Conservation (phyloP, 108 stramenopile species). For the Pseudonitzschia multiseries region DNA sequence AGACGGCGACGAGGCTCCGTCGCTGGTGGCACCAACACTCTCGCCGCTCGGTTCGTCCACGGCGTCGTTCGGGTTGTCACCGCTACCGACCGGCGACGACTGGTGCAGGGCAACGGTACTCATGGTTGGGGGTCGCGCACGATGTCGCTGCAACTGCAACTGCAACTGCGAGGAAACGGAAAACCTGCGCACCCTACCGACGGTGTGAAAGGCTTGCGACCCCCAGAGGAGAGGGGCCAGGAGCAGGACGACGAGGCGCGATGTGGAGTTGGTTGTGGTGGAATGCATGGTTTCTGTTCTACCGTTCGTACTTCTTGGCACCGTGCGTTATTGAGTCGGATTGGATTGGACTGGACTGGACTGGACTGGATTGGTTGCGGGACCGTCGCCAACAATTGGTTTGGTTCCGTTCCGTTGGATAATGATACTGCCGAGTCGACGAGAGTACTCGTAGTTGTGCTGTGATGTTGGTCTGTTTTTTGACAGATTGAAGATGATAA, state of each 20-base stretch:
- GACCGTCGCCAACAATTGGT: background rate
- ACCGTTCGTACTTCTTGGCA: no score
- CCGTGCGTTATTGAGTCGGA: background rate
- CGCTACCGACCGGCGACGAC: background rate
- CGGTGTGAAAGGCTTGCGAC: background rate
- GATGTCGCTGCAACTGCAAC: background rate
- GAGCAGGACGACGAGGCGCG: background rate
- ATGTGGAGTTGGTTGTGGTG: background rate
- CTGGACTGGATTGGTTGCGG: background rate
- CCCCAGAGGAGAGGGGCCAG: background rate
- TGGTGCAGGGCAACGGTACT: background rate
- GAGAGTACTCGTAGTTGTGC: no score
- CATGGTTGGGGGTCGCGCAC: no score
- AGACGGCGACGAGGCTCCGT: background rate
- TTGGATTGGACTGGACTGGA: background rate
- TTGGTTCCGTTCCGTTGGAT: background rate
- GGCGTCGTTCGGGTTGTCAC: background rate
- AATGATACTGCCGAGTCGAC: background rate
- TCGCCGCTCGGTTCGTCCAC: no score
- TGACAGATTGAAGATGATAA: no score
- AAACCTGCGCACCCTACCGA: background rate
- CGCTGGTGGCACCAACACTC: no score
- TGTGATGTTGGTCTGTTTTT: no score
- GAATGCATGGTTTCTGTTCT: no score
- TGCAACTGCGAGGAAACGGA: background rate